Conservation (phyloP, 2,329 filamentous ascomycete genomes). For the Akanthomyces lecanii region DNA sequence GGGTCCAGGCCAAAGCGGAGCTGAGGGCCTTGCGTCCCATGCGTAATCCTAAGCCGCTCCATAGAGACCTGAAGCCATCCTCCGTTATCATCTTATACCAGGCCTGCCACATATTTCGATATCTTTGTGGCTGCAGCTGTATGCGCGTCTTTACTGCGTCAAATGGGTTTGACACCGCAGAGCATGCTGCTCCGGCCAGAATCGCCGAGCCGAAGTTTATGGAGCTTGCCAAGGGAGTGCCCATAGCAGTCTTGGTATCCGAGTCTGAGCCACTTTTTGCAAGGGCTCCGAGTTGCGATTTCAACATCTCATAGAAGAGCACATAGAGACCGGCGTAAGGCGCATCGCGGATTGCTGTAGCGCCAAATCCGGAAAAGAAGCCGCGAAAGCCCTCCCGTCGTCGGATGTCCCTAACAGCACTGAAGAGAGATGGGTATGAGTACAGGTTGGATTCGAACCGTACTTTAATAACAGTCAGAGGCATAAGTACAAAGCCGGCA, state of each 20-base stretch:
- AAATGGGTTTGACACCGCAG: constrained; percentile 89
- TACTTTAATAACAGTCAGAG: constrained; percentile 93
- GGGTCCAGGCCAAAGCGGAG: constrained; percentile 92
- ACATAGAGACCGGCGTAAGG: constrained; percentile 96
- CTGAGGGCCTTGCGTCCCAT: constrained; percentile 91
- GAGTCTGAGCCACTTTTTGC: background rate
- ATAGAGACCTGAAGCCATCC: constrained; percentile 75
- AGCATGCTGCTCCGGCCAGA: constrained; percentile 75
- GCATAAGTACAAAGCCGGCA: constrained; percentile 90
- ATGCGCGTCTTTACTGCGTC: constrained; percentile 94
- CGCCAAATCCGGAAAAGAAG: constrained; percentile 91
- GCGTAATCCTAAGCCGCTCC: constrained; percentile 78
- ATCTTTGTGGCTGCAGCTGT: constrained; percentile 79
- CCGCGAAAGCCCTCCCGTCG: constrained; percentile 69
- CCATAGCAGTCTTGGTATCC: constrained; percentile 26
- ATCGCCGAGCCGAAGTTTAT: constrained; percentile 86
- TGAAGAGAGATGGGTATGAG: constrained; percentile 69
- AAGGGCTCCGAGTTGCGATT: constrained; percentile 50
- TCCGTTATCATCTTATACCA: constrained; percentile 72
- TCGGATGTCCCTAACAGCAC: constrained; percentile 71
- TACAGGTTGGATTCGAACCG: constrained; percentile 90
- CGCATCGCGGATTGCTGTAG: constrained; percentile 89
- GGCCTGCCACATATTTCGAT: constrained; percentile 78
- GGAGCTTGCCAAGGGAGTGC: constrained; percentile 42
- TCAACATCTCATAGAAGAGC: constrained; percentile 84